Evolutionary conservation across 176 grass and related monocot species (phyloP), one percentile per base, ranked within the genome.

Genomic region (Luzula sylvatica): DNA sequence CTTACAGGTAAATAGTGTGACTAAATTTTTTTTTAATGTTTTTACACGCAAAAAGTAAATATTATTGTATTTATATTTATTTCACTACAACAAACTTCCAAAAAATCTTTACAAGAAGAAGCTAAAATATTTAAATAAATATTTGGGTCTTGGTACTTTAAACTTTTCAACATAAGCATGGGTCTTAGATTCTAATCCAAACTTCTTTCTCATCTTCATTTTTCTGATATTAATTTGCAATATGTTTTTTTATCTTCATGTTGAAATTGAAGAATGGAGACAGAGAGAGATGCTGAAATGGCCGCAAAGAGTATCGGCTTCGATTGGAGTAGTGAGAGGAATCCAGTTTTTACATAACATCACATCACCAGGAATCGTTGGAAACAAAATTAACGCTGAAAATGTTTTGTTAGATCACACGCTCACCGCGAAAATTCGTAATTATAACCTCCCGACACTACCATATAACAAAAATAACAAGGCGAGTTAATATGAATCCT

Each of bases 361-460:
- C 44, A 73, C 71, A 21, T 77, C 71, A 53, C 77, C 84, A 16
- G 75, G 82, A 9, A 77, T 87, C 42, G 52, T 78, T 40, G 65
- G 71, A 61, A 98, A 90, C 35, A 52, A 87, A 71, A 46, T 90
- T 42, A 71, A 58, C 57, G 73, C 79, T 3, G 72, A 90, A 45
- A 83, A 77, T 62, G 70, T 98, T 65, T 72, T 98, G 49, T 62
- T 98, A 56, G 92, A 98, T 65, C 83, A 83, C 44, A 98, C 81
- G 20, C 86, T 98, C 52, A 87, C 81, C 39, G 76, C 78, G 1
- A 98, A 98, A 75, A 79, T 98, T 45, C 76, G 56, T 11, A 75
- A 74, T 24, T 98, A 79, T 42, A 90, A 60, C 54, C 72, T 98
- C 46, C 92, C 81, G 20, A 50, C 63, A 48, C 58, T 98, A 43